Conservation (phyloP, 2,329 filamentous ascomycete species). For the Pyrenophora tritici-repentis region DNA sequence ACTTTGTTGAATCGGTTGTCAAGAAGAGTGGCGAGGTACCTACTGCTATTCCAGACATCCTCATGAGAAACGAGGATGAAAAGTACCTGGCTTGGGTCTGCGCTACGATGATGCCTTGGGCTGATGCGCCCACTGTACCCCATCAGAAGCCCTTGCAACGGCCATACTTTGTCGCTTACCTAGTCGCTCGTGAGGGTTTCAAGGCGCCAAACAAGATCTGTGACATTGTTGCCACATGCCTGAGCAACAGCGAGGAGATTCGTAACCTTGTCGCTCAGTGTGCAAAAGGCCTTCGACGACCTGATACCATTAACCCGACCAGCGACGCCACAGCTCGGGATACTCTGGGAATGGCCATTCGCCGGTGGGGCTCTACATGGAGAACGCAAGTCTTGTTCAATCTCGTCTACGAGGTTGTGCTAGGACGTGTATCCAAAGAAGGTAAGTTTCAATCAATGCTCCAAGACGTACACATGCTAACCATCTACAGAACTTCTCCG, state of each 20-base stretch:
- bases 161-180: conserved; percentile 56
- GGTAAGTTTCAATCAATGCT: conserved; percentile 43
- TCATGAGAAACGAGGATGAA: conserved; percentile 68
- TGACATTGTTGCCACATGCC: conserved; percentile 68
- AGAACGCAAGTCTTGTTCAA: conserved; percentile 71
- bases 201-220: conserved; percentile 77
- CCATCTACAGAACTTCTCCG: conserved; percentile 50
- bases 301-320: conserved; percentile 52
- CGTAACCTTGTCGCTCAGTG: conserved; percentile 60
- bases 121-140: conserved; percentile 55
- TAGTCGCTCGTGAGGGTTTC: conserved; percentile 76
- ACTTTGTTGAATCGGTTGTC: conserved; percentile 56
- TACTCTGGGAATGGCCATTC: conserved; percentile 73
- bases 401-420: conserved; percentile 65
- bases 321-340: conserved; percentile 60
- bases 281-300: conserved; percentile 54
- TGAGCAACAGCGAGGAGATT: conserved; percentile 68
- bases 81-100: conserved; percentile 78
- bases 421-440: conserved; percentile 46
- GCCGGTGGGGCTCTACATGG: conserved; percentile 75
- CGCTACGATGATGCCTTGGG: conserved; percentile 76
- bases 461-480: conserved; percentile 18
- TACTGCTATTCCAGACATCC: conserved; percentile 49
- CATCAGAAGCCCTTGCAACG: conserved; percentile 53
- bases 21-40: conserved; percentile 26